Conservation (phyloP, 192 early-diverging fungal species). For the Entomortierella parvispora region DNA sequence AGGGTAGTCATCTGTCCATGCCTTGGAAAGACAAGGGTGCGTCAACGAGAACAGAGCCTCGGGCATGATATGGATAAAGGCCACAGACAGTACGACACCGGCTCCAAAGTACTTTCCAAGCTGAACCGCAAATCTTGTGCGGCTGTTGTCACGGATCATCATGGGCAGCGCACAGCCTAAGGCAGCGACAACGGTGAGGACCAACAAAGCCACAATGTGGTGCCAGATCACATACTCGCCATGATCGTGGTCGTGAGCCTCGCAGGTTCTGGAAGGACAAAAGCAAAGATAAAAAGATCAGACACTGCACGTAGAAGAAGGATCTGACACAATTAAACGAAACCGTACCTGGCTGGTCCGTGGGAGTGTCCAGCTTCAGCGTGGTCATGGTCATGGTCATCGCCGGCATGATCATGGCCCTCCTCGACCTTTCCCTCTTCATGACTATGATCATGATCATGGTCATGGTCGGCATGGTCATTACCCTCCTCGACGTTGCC, state of each 20-base stretch:
- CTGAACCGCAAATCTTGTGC: slow-evolving; percentile 26
- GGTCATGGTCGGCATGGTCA: slow-evolving; percentile 5
- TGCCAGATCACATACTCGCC: slow-evolving; percentile 42
- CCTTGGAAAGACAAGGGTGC: slow-evolving; percentile 66
- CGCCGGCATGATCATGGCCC: slow-evolving; percentile 2
- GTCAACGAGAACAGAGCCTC: slow-evolving; percentile 65
- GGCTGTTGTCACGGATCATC: slow-evolving; percentile 27
- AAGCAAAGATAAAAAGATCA: background rate
- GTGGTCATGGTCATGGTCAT: slow-evolving; percentile 1
- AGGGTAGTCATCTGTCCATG: slow-evolving; percentile 57
- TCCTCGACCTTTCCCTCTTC: background rate
- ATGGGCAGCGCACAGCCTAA: slow-evolving; percentile 63
- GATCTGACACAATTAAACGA: background rate
- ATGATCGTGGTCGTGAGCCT: slow-evolving; percentile 28
- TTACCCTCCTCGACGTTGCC: background rate
- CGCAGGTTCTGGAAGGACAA: slow-evolving; percentile 17
- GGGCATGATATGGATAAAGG: slow-evolving; percentile 83
- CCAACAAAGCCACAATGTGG: slow-evolving; percentile 67
- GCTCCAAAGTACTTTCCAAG: slow-evolving; percentile 60
- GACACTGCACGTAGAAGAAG: background rate
- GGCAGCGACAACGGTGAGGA: slow-evolving; percentile 58
- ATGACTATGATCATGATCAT: background rate
- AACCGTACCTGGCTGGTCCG: slow-evolving; percentile 40
- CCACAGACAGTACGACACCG: slow-evolving; percentile 80
- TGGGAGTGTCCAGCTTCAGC: slow-evolving; percentile 27